A percentile compares a stretch with the other conserved stretches of the same genome.
Conservation (phyloP, 768 basidiomycete species). For the Hygrophorus russula region DNA sequence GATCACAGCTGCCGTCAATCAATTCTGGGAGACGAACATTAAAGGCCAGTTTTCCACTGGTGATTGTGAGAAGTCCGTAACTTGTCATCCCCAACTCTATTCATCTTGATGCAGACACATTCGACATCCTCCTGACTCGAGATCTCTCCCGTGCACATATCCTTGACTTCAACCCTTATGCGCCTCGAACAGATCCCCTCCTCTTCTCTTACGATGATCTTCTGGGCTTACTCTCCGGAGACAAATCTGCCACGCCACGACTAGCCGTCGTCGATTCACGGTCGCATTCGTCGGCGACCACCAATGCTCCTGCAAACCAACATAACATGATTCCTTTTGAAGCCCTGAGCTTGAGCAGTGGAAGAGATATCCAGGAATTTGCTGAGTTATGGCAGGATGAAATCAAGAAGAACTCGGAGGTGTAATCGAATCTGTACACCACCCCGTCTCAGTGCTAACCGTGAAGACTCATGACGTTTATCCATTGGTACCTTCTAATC, state of each 20-base stretch:
- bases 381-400: constrained; percentile 51
- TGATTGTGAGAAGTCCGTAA: constrained; percentile 47
- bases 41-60: constrained; percentile 39
- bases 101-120: constrained; percentile 46
- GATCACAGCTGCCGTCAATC: constrained; percentile 38
- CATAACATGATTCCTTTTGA: constrained; percentile 92
- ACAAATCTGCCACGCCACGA: constrained; percentile 18
- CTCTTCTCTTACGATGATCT: constrained; percentile 81
- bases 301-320: constrained; percentile 63
- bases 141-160: constrained; percentile 68
- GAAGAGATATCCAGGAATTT: constrained; percentile 64
- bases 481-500: background rate
- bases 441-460: too few relatives aligned
- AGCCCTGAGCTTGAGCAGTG: constrained; percentile 68
- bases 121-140: constrained; percentile 82
- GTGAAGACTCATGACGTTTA: too few relatives aligned
- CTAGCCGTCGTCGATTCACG: constrained; percentile 65
- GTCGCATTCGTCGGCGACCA: constrained; percentile 54
- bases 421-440: background rate
- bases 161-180: constrained; percentile 87
- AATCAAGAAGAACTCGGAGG: constrained; percentile 21
- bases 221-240: constrained; percentile 21
- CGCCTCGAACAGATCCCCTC: constrained; percentile 76
- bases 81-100: background rate
- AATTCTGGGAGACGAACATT: constrained; percentile 65